A percentile compares a stretch with the other conserved stretches of the same genome.
phyloP scores from a whole-genome alignment of 345 rosid species.

The Punica granatum region DNA sequence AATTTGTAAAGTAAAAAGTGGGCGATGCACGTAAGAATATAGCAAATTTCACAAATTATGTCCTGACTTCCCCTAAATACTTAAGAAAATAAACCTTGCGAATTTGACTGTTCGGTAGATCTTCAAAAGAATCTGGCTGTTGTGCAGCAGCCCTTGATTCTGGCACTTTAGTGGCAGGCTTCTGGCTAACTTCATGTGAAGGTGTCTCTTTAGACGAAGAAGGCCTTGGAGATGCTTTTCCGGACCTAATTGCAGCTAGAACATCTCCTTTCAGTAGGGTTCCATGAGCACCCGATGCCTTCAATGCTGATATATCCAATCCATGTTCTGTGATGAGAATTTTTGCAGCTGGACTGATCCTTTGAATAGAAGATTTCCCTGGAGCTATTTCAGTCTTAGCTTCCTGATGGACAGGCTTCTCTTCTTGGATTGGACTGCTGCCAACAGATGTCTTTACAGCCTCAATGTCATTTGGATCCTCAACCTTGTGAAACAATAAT shows the following conservation, averaged over 20 bases:
- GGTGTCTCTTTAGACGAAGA: constrained; percentile 36
- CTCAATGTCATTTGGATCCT: constrained; percentile 67
- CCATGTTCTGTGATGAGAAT: constrained; percentile 67
- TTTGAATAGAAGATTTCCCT: constrained; percentile 42
- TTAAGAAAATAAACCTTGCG: constrained; percentile 69
- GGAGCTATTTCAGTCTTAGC: constrained; percentile 30
- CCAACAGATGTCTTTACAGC: constrained; percentile 46
- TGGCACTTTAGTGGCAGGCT: constrained; percentile 23
- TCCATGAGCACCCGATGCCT: constrained; percentile 75
- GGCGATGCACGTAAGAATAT: background rate
- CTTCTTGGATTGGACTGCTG: constrained; percentile 39
- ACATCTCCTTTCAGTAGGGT: constrained; percentile 87
- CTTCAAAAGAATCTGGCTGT: constrained; percentile 59
- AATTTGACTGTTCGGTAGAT: constrained; percentile 88
- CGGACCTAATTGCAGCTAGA: constrained; percentile 68
- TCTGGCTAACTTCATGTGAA: constrained; percentile 25
- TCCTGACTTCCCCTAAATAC: background rate
- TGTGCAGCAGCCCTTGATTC: constrained; percentile 35
- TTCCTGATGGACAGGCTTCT: constrained; percentile 33
- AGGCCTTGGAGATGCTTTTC: constrained; percentile 44
- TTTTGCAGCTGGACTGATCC: constrained; percentile 90
- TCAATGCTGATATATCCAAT: constrained; percentile 67
- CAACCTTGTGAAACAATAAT: constrained; percentile 55
- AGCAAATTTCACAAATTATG: background rate
- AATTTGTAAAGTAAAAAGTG: background rate